These are phyloP conservation scores for Kazachstania taianensis DNA, from an alignment of 805 yeast genomes.

Conservation along the genomic window DNA sequence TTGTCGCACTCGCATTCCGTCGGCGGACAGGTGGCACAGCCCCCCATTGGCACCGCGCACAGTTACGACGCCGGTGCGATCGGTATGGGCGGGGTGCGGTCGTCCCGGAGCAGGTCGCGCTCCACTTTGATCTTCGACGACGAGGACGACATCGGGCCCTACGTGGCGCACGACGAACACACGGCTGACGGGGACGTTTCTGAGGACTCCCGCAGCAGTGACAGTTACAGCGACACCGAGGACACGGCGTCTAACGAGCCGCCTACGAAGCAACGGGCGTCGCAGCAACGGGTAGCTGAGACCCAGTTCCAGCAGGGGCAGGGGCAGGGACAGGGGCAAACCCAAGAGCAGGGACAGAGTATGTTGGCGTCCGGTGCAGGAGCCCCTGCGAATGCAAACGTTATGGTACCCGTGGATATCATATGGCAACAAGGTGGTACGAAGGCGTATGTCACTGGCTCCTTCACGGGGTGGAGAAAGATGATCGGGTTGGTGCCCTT, in stretches of 20 bases:
- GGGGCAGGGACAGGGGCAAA: slow-evolving; percentile 7
- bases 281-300: neutral
- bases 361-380: neutral
- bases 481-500: slow-evolving; percentile 73
- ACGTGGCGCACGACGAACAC: slow-evolving; percentile 27
- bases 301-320: slow-evolving; percentile 2
- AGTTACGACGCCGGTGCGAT: too few relatives aligned
- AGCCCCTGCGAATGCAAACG: too few relatives aligned
- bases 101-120: slow-evolving; percentile 27
- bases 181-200: slow-evolving; percentile 7
- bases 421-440: slow-evolving; percentile 96
- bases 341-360: neutral
- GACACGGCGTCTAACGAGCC: neutral
- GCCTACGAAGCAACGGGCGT: neutral
- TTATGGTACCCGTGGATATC: slow-evolving; percentile 50
- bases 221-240: slow-evolving; percentile 6
- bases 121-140: slow-evolving; percentile 63
- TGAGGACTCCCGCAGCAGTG: slow-evolving; percentile 5
- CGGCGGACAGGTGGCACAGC: too few relatives aligned
- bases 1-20: neutral
- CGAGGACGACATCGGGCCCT: slow-evolving; percentile 43
- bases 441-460: slow-evolving; percentile 91
- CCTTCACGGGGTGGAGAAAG: slow-evolving; percentile 96
- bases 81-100: too few relatives aligned
- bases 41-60: too few relatives aligned